phyloP scores from a whole-genome alignment of 2,329 filamentous ascomycete species.

The Colletotrichum aenigma region DNA sequence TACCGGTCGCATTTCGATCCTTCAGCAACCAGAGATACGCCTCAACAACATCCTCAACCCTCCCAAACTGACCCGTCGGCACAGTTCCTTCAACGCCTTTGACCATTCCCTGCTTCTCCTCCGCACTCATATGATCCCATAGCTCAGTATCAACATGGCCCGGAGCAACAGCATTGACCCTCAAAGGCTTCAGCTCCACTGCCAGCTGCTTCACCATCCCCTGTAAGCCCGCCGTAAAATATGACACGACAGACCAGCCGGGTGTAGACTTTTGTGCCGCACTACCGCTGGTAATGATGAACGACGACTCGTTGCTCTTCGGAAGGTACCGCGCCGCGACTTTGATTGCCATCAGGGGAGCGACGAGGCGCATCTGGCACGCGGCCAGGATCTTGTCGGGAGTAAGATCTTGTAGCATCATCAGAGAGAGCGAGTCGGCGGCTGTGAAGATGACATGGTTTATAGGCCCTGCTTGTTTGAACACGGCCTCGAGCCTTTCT shows the following conservation, averaged over 20 bases:
- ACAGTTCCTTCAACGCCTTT: not conserved
- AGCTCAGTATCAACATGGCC: constrained; percentile 29
- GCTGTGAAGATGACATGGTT: constrained; percentile 62
- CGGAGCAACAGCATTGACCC: constrained; percentile 33
- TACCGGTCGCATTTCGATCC: constrained; percentile 3
- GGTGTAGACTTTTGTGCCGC: constrained; percentile 55
- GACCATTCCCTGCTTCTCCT: not conserved
- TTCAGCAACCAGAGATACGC: constrained; percentile 7
- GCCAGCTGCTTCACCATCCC: constrained; percentile 31
- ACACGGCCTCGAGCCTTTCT: constrained; percentile 47
- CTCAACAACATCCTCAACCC: constrained; percentile 1
- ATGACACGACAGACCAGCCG: constrained; percentile 48
- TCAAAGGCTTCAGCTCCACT: constrained; percentile 29
- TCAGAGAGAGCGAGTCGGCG: constrained; percentile 42
- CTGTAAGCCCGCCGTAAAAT: constrained; percentile 24
- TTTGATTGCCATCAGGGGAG: constrained; percentile 57
- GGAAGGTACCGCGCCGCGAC: constrained; percentile 48
- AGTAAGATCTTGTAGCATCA: constrained; percentile 40
- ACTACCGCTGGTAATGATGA: constrained; percentile 61
- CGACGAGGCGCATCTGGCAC: constrained; percentile 53
- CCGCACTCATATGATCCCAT: constrained; percentile 22
- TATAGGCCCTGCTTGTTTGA: constrained; percentile 8
- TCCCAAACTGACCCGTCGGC: not conserved
- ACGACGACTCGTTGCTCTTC: constrained; percentile 44
- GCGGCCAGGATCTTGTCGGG: constrained; percentile 36